These are phyloP conservation scores for Phytopythium ostracodes DNA, from an alignment of 352 stramenopile species.

Conservation along the genomic window DNA sequence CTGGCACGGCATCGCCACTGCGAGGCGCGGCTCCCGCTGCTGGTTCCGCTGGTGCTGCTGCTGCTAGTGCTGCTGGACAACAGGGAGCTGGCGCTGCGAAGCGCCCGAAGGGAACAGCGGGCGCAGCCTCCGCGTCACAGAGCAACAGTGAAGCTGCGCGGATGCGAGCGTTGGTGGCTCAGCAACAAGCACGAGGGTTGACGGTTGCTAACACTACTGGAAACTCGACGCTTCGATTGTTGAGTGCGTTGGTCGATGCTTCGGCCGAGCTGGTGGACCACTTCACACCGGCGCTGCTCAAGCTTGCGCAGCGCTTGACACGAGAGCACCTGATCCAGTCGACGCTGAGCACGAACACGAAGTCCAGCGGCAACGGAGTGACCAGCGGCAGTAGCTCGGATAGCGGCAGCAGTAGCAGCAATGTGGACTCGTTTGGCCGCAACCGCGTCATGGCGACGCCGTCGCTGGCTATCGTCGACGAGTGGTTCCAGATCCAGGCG, in stretches of 20 bases:
- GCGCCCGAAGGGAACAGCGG: conserved; percentile 32
- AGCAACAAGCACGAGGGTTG: conserved; percentile 29
- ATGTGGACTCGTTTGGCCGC: conserved; percentile 69
- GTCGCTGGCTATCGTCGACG: conserved; percentile 76
- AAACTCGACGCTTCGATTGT: conserved; percentile 64
- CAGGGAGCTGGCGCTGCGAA: conserved; percentile 25
- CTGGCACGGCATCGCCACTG: conserved; percentile 5
- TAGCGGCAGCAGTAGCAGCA: conserved; percentile 9
- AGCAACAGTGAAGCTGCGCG: conserved; percentile 56
- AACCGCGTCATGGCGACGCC: conserved; percentile 88
- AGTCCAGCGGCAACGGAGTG: conserved; percentile 4
- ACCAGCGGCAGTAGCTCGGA: conserved; percentile 5
- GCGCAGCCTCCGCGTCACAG: conserved; percentile 26
- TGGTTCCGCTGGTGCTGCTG: not conserved
- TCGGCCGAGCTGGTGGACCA: conserved; percentile 71
- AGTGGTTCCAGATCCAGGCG: conserved; percentile 72
- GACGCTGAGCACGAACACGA: conserved; percentile 14
- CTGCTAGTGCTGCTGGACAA: conserved; percentile 1
- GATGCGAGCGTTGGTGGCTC: conserved; percentile 47
- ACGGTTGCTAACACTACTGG: conserved; percentile 57
- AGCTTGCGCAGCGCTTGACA: conserved; percentile 80
- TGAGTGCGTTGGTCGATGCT: conserved; percentile 55
- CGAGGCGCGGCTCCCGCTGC: not conserved
- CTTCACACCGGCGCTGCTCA: conserved; percentile 73
- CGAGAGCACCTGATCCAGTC: conserved; percentile 79